phyloP scores from a whole-genome alignment of 352 stramenopile genomes.

The Pythium coloratum region DNA sequence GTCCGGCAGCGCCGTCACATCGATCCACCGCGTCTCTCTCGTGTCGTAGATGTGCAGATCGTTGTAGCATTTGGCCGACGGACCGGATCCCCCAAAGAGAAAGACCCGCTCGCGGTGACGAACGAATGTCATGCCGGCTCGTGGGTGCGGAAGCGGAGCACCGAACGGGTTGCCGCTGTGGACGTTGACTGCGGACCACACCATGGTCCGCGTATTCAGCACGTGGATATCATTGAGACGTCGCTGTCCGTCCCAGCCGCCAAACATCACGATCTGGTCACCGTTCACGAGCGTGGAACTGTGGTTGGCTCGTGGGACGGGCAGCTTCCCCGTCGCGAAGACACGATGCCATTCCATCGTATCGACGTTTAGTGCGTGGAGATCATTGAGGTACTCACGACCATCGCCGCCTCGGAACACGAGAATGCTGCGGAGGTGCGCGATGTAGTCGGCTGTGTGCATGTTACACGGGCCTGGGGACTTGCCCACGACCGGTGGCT shows the following conservation, averaged over 20 bases:
- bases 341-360: constrained; percentile 87
- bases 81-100: constrained; percentile 94
- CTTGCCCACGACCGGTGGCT: constrained; percentile 42
- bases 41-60: constrained; percentile 94
- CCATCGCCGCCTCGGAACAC: constrained; percentile 95
- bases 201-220: constrained; percentile 87
- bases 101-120: constrained; percentile 89
- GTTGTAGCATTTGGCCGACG: constrained; percentile 94
- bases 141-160: constrained; percentile 78
- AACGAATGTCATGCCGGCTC: constrained; percentile 96
- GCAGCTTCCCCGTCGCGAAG: constrained; percentile 68
- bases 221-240: constrained; percentile 96
- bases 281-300: constrained; percentile 88
- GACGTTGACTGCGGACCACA: constrained; percentile 82
- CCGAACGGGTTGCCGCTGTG: constrained; percentile 16
- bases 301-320: constrained; percentile 93
- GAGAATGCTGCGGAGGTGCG: constrained; percentile 79
- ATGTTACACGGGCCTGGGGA: constrained; percentile 94
- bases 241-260: constrained; percentile 92
- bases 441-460: constrained; percentile 95
- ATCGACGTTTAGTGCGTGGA: constrained; percentile 92
- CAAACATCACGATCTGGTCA: constrained; percentile 92
- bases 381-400: constrained; percentile 95
- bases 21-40: constrained; percentile 43
- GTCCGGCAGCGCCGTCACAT: constrained; percentile 35